phyloP scores from a whole-genome alignment of 139 green algal genomes.

The Coccomyxa sp. region DNA sequence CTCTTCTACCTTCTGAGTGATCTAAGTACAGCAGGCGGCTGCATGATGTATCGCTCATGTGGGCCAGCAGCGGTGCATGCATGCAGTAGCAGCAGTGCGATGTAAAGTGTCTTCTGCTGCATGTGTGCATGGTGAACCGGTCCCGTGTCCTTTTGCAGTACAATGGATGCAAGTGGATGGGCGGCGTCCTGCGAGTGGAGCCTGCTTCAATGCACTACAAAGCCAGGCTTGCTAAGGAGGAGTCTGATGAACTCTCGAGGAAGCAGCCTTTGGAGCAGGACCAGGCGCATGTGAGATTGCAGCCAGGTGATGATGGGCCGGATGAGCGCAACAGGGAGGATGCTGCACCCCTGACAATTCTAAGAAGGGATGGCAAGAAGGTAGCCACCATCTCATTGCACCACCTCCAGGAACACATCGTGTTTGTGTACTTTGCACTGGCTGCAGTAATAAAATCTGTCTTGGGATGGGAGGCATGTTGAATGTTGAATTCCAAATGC shows the following conservation, averaged over 20 bases:
- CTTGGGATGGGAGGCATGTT: neutral
- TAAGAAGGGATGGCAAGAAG: neutral
- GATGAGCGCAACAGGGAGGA: neutral
- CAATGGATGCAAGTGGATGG: conserved; percentile 18
- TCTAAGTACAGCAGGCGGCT: neutral
- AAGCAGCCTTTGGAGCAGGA: neutral
- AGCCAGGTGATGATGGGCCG: neutral
- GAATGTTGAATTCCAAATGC: neutral
- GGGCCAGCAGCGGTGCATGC: neutral
- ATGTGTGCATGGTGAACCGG: neutral
- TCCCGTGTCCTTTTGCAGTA: conserved; percentile 4
- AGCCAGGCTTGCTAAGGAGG: conserved; percentile 1
- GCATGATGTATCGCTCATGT: neutral
- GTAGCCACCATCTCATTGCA: neutral
- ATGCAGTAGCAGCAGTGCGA: neutral
- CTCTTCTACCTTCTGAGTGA: too few species aligned
- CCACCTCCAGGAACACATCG: neutral
- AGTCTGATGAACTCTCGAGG: neutral
- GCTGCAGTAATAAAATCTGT: too few species aligned
- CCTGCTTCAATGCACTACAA: conserved; percentile 8
- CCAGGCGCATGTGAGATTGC: neutral
- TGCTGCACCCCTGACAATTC: too few species aligned
- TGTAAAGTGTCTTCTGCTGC: neutral
- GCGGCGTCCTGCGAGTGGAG: conserved; percentile 9
- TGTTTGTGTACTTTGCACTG: neutral